Evolutionary conservation across 2,329 filamentous ascomycete genomes (phyloP).

Genomic region (Reticulascus tulasneorum): DNA sequence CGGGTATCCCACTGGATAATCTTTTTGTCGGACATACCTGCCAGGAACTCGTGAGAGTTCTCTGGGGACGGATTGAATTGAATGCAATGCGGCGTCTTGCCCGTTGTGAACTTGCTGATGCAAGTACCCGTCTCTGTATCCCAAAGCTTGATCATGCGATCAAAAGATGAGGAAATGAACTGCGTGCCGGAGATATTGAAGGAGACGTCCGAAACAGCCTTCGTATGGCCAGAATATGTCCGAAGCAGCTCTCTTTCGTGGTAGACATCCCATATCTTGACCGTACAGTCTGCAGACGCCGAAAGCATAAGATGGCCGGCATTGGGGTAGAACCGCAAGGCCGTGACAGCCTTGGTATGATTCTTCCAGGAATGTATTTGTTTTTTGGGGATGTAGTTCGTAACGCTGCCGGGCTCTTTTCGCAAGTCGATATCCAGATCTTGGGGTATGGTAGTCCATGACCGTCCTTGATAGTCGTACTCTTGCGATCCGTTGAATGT

Average conservation of each 20-base stretch:
- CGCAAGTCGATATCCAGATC: conserved; percentile 81
- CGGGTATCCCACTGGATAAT: conserved; percentile 95
- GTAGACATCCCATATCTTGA: conserved; percentile 94
- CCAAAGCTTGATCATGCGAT: conserved; percentile 96
- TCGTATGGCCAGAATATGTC: conserved; percentile 86
- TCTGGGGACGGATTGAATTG: conserved; percentile 82
- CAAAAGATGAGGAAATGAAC: conserved; percentile 89
- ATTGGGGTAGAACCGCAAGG: conserved; percentile 81
- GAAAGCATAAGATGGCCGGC: conserved; percentile 88
- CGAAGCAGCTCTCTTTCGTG: conserved; percentile 84
- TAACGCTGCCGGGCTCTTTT: conserved; percentile 74
- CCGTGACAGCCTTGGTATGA: conserved; percentile 80
- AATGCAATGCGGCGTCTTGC: conserved; percentile 92
- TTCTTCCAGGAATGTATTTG: conserved; percentile 85
- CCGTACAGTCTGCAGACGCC: conserved; percentile 81
- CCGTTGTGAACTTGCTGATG: conserved; percentile 82
- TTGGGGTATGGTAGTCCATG: conserved; percentile 96
- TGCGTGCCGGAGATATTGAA: conserved; percentile 80
- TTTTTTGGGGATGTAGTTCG: conserved; percentile 95
- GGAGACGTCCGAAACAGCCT: conserved; percentile 82
- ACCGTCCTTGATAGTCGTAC: conserved; percentile 90
- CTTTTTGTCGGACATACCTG: conserved; percentile 98
- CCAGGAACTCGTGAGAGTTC: conserved; percentile 83
- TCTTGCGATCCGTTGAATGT: conserved; percentile 80
- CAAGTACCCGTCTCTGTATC: conserved; percentile 94